phyloP scores from a whole-genome alignment of 202 grass and related monocot genomes.

The Brachypodium distachyon region DNA sequence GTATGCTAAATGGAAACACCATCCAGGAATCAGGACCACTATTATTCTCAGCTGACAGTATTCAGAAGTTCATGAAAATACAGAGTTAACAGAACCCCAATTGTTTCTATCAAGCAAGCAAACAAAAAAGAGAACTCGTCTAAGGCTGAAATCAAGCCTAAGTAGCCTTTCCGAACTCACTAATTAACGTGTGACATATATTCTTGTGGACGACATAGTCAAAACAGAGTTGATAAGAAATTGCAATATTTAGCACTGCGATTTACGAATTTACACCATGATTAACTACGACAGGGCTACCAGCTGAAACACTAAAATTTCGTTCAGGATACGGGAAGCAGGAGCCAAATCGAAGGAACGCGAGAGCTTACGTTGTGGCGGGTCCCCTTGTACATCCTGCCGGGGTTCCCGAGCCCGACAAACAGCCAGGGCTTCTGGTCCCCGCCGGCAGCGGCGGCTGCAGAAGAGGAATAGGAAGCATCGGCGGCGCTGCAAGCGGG shows the following conservation, averaged over 20 bases:
- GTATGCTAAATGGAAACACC: too few relatives aligned
- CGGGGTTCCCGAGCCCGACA: constrained; percentile 79
- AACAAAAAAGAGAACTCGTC: not conserved
- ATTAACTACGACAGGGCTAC: not conserved
- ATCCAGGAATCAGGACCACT: too few relatives aligned
- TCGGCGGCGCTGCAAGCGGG: not conserved
- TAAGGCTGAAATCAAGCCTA: not conserved
- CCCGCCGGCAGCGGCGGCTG: not conserved
- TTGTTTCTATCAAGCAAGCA: not conserved
- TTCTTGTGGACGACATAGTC: not conserved
- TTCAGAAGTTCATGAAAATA: not conserved
- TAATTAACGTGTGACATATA: not conserved
- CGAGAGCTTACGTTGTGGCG: constrained; percentile 68
- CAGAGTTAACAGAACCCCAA: not conserved
- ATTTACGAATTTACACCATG: not conserved
- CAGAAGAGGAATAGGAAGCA: constrained; percentile 24
- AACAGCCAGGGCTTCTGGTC: constrained; percentile 65
- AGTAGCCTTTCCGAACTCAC: not conserved
- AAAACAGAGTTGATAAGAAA: too few relatives aligned
- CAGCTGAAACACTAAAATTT: not conserved
- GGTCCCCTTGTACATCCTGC: constrained; percentile 73
- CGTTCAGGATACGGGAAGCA: not conserved
- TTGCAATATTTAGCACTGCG: not conserved
- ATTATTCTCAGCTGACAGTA: not conserved
- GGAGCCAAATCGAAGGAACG: not conserved